These are phyloP conservation scores for Russula emetica DNA, from an alignment of 768 basidiomycete species.

Conservation along the genomic window DNA sequence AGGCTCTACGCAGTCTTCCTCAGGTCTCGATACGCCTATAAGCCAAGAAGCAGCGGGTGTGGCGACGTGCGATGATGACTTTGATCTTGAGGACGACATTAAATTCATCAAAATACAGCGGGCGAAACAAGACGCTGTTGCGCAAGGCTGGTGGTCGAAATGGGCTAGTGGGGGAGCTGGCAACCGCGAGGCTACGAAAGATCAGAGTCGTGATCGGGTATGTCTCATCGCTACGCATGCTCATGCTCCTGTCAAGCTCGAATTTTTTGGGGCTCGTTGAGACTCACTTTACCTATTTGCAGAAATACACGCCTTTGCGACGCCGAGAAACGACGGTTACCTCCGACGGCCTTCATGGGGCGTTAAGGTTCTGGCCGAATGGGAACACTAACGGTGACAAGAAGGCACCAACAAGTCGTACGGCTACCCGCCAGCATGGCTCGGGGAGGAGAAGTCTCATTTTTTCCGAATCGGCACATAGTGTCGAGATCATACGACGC, in stretches of 20 bases:
- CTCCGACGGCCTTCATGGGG: slow-evolving; percentile 41
- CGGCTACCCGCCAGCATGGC: slow-evolving; percentile 15
- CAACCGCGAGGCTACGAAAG: neutral
- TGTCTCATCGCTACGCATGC: slow-evolving; percentile 10
- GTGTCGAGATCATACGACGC: slow-evolving; percentile 26
- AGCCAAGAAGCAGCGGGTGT: slow-evolving; percentile 12
- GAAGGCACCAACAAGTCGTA: slow-evolving; percentile 14
- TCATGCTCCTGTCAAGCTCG: neutral
- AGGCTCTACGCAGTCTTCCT: slow-evolving; percentile 24
- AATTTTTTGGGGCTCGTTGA: slow-evolving; percentile 17
- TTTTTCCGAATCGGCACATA: slow-evolving; percentile 31
- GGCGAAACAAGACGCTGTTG: slow-evolving; percentile 35
- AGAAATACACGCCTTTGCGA: slow-evolving; percentile 38
- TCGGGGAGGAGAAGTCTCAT: slow-evolving; percentile 22
- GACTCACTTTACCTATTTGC: slow-evolving; percentile 18
- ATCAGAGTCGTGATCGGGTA: slow-evolving; percentile 15
- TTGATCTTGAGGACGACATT: slow-evolving; percentile 27
- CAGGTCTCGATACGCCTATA: slow-evolving; percentile 22
- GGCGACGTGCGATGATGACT: slow-evolving; percentile 15
- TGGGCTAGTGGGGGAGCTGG: slow-evolving; percentile 40
- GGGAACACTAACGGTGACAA: slow-evolving; percentile 11
- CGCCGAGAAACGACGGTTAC: slow-evolving; percentile 48
- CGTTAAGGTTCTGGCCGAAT: slow-evolving; percentile 30
- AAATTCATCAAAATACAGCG: slow-evolving; percentile 34
- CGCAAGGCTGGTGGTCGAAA: slow-evolving; percentile 48